A percentile compares a stretch with the other conserved stretches of the same genome.
These are phyloP conservation scores for Polysphondylium violaceum DNA, from an alignment of 78 protist genomes.

Conservation along the genomic window DNA sequence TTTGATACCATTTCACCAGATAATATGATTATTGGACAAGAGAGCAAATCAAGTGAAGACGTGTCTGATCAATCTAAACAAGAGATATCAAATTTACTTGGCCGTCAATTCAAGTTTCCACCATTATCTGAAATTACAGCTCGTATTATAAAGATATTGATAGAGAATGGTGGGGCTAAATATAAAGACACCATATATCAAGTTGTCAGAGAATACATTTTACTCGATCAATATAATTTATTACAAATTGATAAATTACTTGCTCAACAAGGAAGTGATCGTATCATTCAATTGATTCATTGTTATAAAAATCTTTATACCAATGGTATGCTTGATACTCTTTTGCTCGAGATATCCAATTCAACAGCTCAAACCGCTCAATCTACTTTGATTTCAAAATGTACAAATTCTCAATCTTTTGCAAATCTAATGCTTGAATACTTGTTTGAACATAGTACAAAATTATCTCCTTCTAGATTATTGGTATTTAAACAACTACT, in stretches of 20 bases:
- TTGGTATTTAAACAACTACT: slow-evolving; percentile 33
- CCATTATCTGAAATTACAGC: not conserved
- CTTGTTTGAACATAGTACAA: slow-evolving; percentile 8
- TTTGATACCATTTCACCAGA: too few species aligned
- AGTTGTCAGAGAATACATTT: not conserved
- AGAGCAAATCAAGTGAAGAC: not conserved
- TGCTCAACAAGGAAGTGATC: slow-evolving; percentile 37
- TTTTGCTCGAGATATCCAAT: not conserved
- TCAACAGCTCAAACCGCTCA: too few species aligned
- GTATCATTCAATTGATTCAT: slow-evolving; percentile 2
- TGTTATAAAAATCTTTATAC: slow-evolving; percentile 21
- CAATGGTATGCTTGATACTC: slow-evolving; percentile 13
- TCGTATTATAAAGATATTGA: not conserved
- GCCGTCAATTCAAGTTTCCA: slow-evolving; percentile 16
- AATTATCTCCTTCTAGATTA: slow-evolving; percentile 55
- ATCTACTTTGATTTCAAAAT: not conserved
- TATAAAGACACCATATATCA: slow-evolving; percentile 15
- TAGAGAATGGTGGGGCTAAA: slow-evolving; percentile 11
- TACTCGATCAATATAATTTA: not conserved
- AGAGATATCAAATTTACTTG: not conserved
- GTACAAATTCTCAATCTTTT: not conserved
- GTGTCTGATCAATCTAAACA: not conserved
- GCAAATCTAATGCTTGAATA: slow-evolving; percentile 2
- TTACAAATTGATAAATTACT: slow-evolving; percentile 19
- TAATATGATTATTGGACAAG: not conserved